Conservation (phyloP, 441 rosid species). For the Brassica balearica region DNA sequence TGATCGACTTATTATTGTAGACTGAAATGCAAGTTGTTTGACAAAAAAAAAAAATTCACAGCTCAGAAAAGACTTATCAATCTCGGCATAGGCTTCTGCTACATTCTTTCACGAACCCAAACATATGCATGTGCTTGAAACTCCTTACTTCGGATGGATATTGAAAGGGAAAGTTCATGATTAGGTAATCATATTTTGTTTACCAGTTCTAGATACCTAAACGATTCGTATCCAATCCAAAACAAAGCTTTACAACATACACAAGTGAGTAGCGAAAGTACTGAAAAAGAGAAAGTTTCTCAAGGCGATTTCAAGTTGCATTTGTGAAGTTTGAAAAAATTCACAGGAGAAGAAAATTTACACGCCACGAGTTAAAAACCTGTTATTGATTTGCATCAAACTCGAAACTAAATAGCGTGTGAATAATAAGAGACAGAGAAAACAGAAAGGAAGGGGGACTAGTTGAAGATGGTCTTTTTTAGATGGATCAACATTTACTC, state of each 20-base stretch:
- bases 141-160: not conserved
- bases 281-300: not conserved
- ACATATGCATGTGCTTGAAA: not conserved
- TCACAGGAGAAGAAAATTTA: not conserved
- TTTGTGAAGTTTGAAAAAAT: not conserved
- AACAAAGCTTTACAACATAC: no score
- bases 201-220: not conserved
- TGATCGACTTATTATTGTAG: no score
- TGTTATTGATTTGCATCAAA: slow-evolving; percentile 1
- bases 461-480: not conserved
- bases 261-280: no score
- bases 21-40: no score
- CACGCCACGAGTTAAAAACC: slow-evolving; percentile 11
- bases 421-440: slow-evolving; percentile 4
- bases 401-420: slow-evolving; percentile 11
- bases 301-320: not conserved
- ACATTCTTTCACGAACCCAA: not conserved
- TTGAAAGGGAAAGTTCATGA: no score
- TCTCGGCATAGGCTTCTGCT: not conserved
- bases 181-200: not conserved
- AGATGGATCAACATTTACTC: slow-evolving; percentile 9
- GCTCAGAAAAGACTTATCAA: no score
- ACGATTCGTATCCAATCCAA: not conserved
- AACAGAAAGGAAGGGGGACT: not conserved
- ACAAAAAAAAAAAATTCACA: no score